Conservation (phyloP, 768 basidiomycete genomes). For the Naganishia randhawae region DNA sequence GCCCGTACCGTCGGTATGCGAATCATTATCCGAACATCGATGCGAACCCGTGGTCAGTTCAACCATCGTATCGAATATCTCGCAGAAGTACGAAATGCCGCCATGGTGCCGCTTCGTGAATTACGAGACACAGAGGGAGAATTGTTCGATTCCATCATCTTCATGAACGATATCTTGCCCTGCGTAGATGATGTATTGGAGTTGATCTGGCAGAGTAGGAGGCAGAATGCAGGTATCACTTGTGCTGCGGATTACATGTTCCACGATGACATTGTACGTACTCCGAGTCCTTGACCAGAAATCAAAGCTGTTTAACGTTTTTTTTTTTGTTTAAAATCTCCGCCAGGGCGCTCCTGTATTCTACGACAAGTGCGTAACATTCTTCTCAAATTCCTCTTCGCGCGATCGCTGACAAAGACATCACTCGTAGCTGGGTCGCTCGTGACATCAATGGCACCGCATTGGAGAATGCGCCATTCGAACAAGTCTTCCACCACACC, state of each 20-base stretch:
- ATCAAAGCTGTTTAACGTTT: not conserved
- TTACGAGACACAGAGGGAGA: constrained; percentile 86
- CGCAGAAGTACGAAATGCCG: constrained; percentile 98
- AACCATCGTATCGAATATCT: constrained; percentile 99
- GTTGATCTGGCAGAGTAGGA: constrained; percentile 89
- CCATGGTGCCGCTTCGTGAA: constrained; percentile 91
- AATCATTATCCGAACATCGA: constrained; percentile 85
- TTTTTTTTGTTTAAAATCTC: too few relatives aligned
- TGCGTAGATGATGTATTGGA: constrained; percentile 97
- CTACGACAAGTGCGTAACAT: constrained; percentile 56
- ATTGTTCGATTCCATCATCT: constrained; percentile 91
- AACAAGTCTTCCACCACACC: constrained; percentile 82
- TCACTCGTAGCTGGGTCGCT: constrained; percentile 77
- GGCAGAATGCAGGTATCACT: constrained; percentile 95
- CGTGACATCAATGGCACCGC: constrained; percentile 98
- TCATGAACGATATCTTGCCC: constrained; percentile 99
- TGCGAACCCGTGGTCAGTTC: constrained; percentile 89
- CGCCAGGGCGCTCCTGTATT: constrained; percentile 77
- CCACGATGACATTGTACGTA: constrained; percentile 80
- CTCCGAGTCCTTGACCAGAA: not conserved
- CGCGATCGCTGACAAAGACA: constrained; percentile 52
- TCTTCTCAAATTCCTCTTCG: not conserved
- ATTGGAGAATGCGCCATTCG: constrained; percentile 95
- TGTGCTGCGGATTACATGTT: constrained; percentile 99
- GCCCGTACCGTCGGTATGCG: constrained; percentile 85